These are phyloP conservation scores for Chlorella ohadii DNA, from an alignment of 139 green algal genomes.

Conservation along the genomic window DNA sequence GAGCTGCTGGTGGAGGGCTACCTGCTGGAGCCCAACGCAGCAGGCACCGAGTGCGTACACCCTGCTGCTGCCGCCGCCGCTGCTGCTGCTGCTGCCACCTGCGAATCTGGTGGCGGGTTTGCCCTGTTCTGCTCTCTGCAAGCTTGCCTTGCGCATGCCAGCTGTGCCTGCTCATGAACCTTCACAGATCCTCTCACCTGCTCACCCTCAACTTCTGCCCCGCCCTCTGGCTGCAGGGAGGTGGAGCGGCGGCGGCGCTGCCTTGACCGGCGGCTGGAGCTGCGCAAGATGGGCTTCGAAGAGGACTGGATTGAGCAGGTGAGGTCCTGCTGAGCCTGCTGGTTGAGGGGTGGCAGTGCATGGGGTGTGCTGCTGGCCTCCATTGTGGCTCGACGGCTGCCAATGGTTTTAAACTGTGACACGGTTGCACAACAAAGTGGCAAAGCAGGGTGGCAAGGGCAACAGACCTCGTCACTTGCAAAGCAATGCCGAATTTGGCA, in stretches of 20 bases:
- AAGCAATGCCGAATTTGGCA: too few species aligned
- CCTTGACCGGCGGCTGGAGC: slow-evolving; percentile 6
- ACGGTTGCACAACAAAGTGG: too few species aligned
- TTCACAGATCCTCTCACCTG: too few species aligned
- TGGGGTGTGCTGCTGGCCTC: neutral
- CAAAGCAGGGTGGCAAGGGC: too few species aligned
- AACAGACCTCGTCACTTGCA: too few species aligned
- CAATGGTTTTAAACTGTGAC: too few species aligned
- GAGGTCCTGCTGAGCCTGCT: neutral
- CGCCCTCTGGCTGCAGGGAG: slow-evolving; percentile 2
- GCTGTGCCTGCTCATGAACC: too few species aligned
- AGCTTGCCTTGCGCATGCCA: neutral
- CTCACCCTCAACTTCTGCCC: too few species aligned
- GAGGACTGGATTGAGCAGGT: slow-evolving; percentile 2
- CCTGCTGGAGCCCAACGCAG: slow-evolving; percentile 21
- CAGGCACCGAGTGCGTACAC: neutral
- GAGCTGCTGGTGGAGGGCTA: slow-evolving; percentile 40
- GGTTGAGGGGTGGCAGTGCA: neutral
- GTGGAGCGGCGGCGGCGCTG: slow-evolving; percentile 3
- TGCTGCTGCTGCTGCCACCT: neutral
- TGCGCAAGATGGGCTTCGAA: slow-evolving; percentile 1
- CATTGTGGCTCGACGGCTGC: too few species aligned
- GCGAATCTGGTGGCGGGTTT: neutral
- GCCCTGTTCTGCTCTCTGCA: neutral
- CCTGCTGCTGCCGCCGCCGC: too few species aligned